Conservation (phyloP, 768 basidiomycete species). For the Russula earlei region DNA sequence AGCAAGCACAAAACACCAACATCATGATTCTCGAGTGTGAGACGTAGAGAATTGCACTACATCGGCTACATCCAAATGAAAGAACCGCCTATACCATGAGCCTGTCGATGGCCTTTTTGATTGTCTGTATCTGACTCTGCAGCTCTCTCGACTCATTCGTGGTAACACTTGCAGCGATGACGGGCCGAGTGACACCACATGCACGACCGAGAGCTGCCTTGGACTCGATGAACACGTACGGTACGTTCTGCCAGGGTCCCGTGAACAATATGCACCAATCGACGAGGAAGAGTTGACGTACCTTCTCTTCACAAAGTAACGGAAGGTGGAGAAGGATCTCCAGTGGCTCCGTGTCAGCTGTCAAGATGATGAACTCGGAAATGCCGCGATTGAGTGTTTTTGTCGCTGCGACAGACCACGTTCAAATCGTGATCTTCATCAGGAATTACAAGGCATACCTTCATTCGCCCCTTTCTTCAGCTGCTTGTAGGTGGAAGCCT, state of each 20-base stretch:
- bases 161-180: slow-evolving; percentile 94
- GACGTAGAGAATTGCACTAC: neutral
- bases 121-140: slow-evolving; percentile 74
- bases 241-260: slow-evolving; percentile 65
- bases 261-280: neutral
- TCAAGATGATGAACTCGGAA: slow-evolving; percentile 94
- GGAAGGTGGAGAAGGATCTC: slow-evolving; percentile 97
- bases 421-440: neutral
- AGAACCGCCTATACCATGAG: slow-evolving; percentile 33
- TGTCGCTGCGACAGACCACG: slow-evolving; percentile 49
- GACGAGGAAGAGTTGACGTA: slow-evolving; percentile 23
- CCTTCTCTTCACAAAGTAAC: slow-evolving; percentile 97
- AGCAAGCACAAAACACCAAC: no score
- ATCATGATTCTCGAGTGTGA: no score
- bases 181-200: slow-evolving; percentile 89
- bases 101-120: slow-evolving; percentile 80
- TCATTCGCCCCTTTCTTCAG: slow-evolving; percentile 99
- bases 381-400: slow-evolving; percentile 98
- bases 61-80: neutral
- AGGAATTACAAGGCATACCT: slow-evolving; percentile 39
- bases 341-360: slow-evolving; percentile 93
- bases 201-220: slow-evolving; percentile 95
- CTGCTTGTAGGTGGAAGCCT: slow-evolving; percentile 96
- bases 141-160: slow-evolving; percentile 92
- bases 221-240: slow-evolving; percentile 89